phyloP scores from a whole-genome alignment of 768 basidiomycete species.

The Boletellus ananiceps region DNA sequence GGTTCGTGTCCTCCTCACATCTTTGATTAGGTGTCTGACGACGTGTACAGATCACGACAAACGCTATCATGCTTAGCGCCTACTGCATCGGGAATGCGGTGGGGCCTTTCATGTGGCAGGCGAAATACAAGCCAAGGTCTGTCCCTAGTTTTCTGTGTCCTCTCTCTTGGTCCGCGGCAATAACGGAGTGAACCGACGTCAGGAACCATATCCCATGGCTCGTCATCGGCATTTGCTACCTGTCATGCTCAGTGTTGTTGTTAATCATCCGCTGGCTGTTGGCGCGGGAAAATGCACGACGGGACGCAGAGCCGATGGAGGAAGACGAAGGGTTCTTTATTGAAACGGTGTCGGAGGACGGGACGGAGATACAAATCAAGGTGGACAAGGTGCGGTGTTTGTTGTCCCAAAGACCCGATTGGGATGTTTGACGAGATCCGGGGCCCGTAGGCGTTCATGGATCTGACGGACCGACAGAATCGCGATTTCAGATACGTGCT shows the following conservation, averaged over 20 bases:
- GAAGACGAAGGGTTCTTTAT: slow-evolving; percentile 62
- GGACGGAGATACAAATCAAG: slow-evolving; percentile 48
- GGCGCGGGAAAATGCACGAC: slow-evolving; percentile 54
- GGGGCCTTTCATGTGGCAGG: slow-evolving; percentile 78
- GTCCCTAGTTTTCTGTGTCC: background rate
- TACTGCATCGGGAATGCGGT: slow-evolving; percentile 66
- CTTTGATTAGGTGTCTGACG: background rate
- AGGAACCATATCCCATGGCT: slow-evolving; percentile 77
- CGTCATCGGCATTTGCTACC: slow-evolving; percentile 65
- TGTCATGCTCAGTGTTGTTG: slow-evolving; percentile 44
- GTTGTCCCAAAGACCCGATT: background rate
- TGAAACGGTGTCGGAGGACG: slow-evolving; percentile 47
- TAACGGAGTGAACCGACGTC: background rate
- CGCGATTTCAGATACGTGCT: slow-evolving; percentile 70
- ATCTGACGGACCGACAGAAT: slow-evolving; percentile 70
- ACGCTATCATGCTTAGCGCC: slow-evolving; percentile 69
- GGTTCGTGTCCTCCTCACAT: slow-evolving; percentile 31
- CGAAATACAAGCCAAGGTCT: slow-evolving; percentile 60
- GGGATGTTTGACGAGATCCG: background rate
- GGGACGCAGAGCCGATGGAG: slow-evolving; percentile 56
- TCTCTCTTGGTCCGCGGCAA: no score
- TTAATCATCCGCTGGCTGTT: slow-evolving; percentile 52
- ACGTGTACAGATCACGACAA: slow-evolving; percentile 32
- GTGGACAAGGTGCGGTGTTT: slow-evolving; percentile 54
- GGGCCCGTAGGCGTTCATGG: slow-evolving; percentile 60